Percentiles rank a stretch among this genome's conserved stretches.
These are phyloP conservation scores for Bjerkandera adusta DNA, from an alignment of 1,284 basidiomycete genomes.

Conservation along the genomic window DNA sequence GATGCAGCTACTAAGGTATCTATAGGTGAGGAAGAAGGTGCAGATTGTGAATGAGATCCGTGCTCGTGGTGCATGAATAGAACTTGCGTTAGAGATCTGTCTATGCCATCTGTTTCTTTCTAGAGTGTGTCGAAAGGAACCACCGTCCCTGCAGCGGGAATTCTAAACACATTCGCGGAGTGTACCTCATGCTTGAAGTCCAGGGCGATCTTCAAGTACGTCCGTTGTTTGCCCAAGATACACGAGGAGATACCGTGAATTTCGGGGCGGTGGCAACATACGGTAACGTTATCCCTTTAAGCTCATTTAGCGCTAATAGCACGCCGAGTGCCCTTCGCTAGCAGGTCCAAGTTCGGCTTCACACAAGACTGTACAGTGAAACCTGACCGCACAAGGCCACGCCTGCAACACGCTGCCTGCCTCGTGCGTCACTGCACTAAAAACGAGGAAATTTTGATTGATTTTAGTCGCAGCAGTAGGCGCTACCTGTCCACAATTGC, in stretches of 20 bases:
- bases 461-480: slow-evolving; percentile 7
- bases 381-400: slow-evolving; percentile 2
- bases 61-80: slow-evolving; percentile 40
- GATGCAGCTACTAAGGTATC: slow-evolving; percentile 19
- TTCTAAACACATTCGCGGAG: too few species aligned
- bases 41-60: slow-evolving; percentile 49
- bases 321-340: background rate
- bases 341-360: slow-evolving; percentile 4
- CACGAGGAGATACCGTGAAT: slow-evolving; percentile 3
- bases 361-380: slow-evolving; percentile 1
- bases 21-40: slow-evolving; percentile 60
- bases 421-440: slow-evolving; percentile 14
- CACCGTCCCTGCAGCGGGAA: too few species aligned
- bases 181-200: too few species aligned
- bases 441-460: slow-evolving; percentile 13
- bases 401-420: slow-evolving; percentile 12
- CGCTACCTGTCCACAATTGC: slow-evolving; percentile 5
- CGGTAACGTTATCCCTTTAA: slow-evolving; percentile 5
- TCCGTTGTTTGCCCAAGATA: too few species aligned
- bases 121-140: too few species aligned
- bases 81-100: slow-evolving; percentile 1
- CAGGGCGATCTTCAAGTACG: too few species aligned
- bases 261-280: slow-evolving; percentile 1
- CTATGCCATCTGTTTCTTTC: slow-evolving; percentile 5
- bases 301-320: slow-evolving; percentile 1